Base-by-base conservation (phyloP, 2,329 filamentous ascomycete species). In the Graphium sp. region DNA sequence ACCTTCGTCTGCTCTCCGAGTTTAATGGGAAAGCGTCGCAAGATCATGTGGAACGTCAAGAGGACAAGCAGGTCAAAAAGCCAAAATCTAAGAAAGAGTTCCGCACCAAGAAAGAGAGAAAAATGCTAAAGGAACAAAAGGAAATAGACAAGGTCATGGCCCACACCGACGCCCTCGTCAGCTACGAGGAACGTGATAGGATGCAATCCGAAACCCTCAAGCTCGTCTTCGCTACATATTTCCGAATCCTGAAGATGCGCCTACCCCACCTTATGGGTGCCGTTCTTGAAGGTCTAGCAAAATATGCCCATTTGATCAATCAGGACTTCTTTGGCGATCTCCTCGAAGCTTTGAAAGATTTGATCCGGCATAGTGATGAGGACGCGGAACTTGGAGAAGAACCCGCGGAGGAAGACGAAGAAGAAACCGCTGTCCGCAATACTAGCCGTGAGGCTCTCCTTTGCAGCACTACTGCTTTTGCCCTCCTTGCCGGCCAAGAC, bases 271-370 rank as follows among this genome's bases (percentile, higher is more conserved):
- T 98, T 12, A 95, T 94, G 82, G 89, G 89, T n/a, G 85, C 87
- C 10, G 85, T 94, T 1, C 66, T 98, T 5, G 89, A 95, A 56
- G 89, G 89, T 17, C 59, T 98, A 14, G 85, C 87, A 28, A 84
- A 84, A 46, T 98, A 92, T 47, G 76, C 85, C 4, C 89, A 94
- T 48, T 66, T 98, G 34, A 98, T 98, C 62, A 98, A 98, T 56
- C 84, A 98, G 46, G 83, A 98, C 47, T 95, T 98, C 60, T 98
- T 98, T 43, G 89, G 87, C 17, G 89, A 98, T 46, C 64, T 98
- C 18, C 68, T 98, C 8, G 89, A 95, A 53, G 87, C 84, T 1
- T 62, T 98, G 22, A 91, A 92, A 50, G 89, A 98, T 37, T 67
- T 98, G 24, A 87, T 95, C 41, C 69, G 72, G 4, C 71, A 85